A percentile compares a stretch with the other conserved stretches of the same genome.
Conservation (phyloP, 2,329 filamentous ascomycete genomes). For the Arthrobotrys musiformis region DNA sequence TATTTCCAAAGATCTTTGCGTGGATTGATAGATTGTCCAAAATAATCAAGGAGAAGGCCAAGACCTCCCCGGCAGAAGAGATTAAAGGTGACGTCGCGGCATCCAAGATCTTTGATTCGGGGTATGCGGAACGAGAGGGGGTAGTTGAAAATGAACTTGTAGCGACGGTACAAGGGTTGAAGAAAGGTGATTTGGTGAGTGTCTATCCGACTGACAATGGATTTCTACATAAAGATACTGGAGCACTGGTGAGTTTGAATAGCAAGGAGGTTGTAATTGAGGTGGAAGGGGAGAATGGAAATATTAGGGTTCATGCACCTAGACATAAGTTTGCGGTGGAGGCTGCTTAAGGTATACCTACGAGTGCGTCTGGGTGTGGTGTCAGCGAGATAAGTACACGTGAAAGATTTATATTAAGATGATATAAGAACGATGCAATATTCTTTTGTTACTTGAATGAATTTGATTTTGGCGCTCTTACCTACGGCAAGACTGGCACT, state of each 20-base stretch:
- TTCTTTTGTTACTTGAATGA: too few relatives aligned
- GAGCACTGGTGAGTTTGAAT: conserved; percentile 68
- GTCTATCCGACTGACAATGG: conserved; percentile 74
- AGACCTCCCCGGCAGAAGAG: conserved; percentile 62
- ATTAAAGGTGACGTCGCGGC: conserved; percentile 70
- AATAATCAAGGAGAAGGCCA: conserved; percentile 64
- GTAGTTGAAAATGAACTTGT: conserved; percentile 66
- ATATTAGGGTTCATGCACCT: conserved; percentile 20
- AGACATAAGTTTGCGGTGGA: conserved; percentile 26
- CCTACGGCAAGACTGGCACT: too few relatives aligned
- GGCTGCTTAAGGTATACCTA: not conserved
- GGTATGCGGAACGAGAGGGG: conserved; percentile 63
- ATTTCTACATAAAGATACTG: conserved; percentile 69
- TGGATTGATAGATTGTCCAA: conserved; percentile 73
- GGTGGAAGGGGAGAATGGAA: conserved; percentile 59
- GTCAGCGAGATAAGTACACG: too few relatives aligned
- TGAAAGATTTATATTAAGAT: too few relatives aligned
- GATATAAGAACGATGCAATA: too few relatives aligned
- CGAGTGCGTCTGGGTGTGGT: too few relatives aligned
- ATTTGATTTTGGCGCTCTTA: too few relatives aligned
- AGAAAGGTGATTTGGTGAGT: conserved; percentile 68
- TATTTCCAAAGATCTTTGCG: conserved; percentile 71
- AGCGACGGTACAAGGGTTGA: conserved; percentile 68
- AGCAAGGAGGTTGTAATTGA: conserved; percentile 71
- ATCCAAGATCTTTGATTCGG: conserved; percentile 63